These are phyloP conservation scores for Alternaria sp. DNA, from an alignment of 2,329 filamentous ascomycete species.

Conservation along the genomic window DNA sequence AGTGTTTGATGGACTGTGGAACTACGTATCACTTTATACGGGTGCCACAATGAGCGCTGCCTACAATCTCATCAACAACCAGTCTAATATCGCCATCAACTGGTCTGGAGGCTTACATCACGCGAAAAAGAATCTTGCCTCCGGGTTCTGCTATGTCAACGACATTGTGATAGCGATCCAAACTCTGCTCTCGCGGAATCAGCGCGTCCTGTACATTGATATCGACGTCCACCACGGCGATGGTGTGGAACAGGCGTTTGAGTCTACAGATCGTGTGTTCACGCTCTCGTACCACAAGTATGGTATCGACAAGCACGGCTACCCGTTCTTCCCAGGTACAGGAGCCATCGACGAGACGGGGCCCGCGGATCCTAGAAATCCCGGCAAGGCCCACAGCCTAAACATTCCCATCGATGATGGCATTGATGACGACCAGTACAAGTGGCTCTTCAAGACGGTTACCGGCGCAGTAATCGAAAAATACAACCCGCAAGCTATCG, in stretches of 20 bases:
- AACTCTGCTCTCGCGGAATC: conserved; percentile 81
- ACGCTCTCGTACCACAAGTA: conserved; percentile 98
- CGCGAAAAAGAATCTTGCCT: conserved; percentile 92
- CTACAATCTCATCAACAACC: conserved; percentile 82
- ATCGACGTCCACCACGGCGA: conserved; percentile 94
- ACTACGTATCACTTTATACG: conserved; percentile 93
- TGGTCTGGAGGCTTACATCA: conserved; percentile 98
- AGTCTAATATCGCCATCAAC: conserved; percentile 95
- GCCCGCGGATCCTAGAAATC: conserved; percentile 81
- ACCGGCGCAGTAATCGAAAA: conserved; percentile 80
- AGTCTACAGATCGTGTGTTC: conserved; percentile 87
- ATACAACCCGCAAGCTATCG: conserved; percentile 90
- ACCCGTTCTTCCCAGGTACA: conserved; percentile 86
- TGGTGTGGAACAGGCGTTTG: conserved; percentile 90
- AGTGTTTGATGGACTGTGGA: conserved; percentile 93
- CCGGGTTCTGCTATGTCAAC: conserved; percentile 98
- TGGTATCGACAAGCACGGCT: conserved; percentile 67
- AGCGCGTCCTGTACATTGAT: conserved; percentile 92
- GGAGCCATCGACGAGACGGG: conserved; percentile 88
- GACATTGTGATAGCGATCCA: conserved; percentile 96
- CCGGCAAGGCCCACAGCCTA: conserved; percentile 86
- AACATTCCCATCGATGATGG: conserved; percentile 92
- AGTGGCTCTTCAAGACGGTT: conserved; percentile 82
- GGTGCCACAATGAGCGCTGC: conserved; percentile 92
- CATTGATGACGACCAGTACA: conserved; percentile 90